Evolutionary conservation across 257 asterid species (phyloP), one percentile per base, ranked within the genome.

Genomic region (Nicotiana tabacum): DNA sequence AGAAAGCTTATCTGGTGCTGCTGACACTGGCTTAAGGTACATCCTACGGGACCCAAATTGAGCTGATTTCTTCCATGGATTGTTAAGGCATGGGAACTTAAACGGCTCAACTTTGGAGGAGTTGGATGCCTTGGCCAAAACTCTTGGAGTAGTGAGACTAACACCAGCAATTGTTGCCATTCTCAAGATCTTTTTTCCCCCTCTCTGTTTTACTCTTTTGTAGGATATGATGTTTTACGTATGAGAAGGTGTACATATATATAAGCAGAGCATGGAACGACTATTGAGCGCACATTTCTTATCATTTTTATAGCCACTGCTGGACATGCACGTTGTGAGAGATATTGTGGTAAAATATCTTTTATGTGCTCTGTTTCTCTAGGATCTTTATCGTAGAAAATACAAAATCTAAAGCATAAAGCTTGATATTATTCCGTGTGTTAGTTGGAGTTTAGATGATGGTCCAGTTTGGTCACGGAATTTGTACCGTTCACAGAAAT

Each of bases 141-240:
- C 27, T n/a, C 83, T 90, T 3, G 91, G 90, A 85, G 88, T 39
- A 17, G 90, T 83, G 83, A 95, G 82, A 90, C 87, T 90, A 77
- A 91, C 83, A 81, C 97, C 91, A 58, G 95, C 85, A 24, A 89
- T 37, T 0, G 97, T 82, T 83, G 97, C 97, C 97, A 92, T 93
- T n/a, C 67, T 32, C 2, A 18, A 39, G 30, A 4, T 65, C 65
- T 66, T 67, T 61, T 43, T 10, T 3, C 4, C 3, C 30, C 30
- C 17, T 33, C 55, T 70, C n/a, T 39, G 58, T 11, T 39, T 24
- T 24, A 32, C 8, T 72, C 65, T 58, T 58, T 17, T 58, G 65
- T 60, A 60, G 33, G 16, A 21, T 24, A 61, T 61, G 33, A 27
- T 76, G 15, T 24, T 74, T 48, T 15, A 8, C 13, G 80, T 3